phyloP scores from a whole-genome alignment of 129 eudicot genomes.

The Scalesia atractyloides region DNA sequence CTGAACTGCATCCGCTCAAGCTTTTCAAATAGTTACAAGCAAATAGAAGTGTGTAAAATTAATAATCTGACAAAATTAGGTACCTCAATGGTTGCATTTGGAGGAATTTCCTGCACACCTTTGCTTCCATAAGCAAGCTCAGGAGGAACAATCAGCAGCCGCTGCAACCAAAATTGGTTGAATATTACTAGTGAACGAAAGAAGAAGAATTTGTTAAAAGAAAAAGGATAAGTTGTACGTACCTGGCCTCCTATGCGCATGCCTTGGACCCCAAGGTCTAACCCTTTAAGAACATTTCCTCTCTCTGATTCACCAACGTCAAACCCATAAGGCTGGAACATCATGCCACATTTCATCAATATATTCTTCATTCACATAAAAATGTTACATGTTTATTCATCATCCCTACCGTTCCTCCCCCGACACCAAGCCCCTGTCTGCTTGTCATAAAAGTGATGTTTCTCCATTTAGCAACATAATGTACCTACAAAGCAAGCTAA shows the following conservation, averaged over 20 bases:
- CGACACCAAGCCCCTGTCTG: slow-evolving; percentile 94
- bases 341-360: slow-evolving; percentile 8
- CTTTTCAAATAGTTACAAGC: not conserved
- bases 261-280: slow-evolving; percentile 91
- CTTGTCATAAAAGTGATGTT: slow-evolving; percentile 96
- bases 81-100: slow-evolving; percentile 98
- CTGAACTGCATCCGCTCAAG: too few species aligned
- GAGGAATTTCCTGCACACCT: slow-evolving; percentile 98
- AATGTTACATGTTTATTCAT: slow-evolving; percentile 3
- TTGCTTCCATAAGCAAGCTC: slow-evolving; percentile 92
- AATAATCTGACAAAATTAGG: not conserved
- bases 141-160: slow-evolving; percentile 92
- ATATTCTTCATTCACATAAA: not conserved
- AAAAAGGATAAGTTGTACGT: slow-evolving; percentile 3
- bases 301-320: slow-evolving; percentile 97
- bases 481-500: slow-evolving; percentile 56
- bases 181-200: not conserved
- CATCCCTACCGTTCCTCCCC: slow-evolving; percentile 93
- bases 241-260: slow-evolving; percentile 99
- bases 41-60: not conserved
- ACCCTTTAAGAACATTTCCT: slow-evolving; percentile 85
- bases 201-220: not conserved
- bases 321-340: slow-evolving; percentile 88
- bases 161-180: slow-evolving; percentile 46
- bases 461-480: slow-evolving; percentile 98